Conservation (phyloP, 2,329 filamentous ascomycete genomes). For the Calonectria fujianensis region DNA sequence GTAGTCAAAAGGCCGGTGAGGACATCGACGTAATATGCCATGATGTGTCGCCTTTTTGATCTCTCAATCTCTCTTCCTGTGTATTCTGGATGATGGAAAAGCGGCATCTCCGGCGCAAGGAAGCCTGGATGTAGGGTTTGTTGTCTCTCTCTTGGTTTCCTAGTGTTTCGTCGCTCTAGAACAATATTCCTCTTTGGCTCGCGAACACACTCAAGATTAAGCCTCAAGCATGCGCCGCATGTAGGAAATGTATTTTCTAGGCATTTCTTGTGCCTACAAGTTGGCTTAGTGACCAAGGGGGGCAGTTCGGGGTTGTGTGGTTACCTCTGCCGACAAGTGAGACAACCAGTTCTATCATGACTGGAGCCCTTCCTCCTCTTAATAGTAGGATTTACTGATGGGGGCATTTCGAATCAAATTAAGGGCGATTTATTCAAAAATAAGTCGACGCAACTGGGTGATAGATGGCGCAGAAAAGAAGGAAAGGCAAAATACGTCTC, state of each 20-base stretch:
- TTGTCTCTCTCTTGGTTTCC: not conserved
- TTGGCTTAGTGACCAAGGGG: not conserved
- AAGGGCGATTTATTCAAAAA: not conserved
- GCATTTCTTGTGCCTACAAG: slow-evolving; percentile 32
- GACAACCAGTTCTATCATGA: slow-evolving; percentile 32
- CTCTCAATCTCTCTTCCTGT: not conserved
- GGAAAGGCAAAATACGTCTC: not conserved
- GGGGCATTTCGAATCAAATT: not conserved
- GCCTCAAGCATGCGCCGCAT: slow-evolving; percentile 29
- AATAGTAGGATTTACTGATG: too few species aligned
- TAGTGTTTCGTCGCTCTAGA: not conserved
- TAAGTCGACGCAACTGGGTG: not conserved
- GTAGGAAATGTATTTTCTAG: slow-evolving; percentile 27
- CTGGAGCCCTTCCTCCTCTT: slow-evolving; percentile 29
- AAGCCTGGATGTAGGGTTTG: not conserved
- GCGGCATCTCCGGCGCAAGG: not conserved
- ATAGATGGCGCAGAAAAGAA: not conserved
- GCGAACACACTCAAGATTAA: slow-evolving; percentile 34
- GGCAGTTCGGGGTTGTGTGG: too few species aligned
- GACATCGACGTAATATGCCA: slow-evolving; percentile 28
- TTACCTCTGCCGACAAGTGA: slow-evolving; percentile 35
- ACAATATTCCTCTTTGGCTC: slow-evolving; percentile 2
- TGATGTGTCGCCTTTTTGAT: slow-evolving; percentile 7
- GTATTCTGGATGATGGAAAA: not conserved
- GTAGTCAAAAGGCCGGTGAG: slow-evolving; percentile 12